Percentiles rank a stretch among this genome's conserved stretches.
These are phyloP conservation scores for Penicillium lagena DNA, from an alignment of 495 filamentous ascomycete species.

Conservation along the genomic window DNA sequence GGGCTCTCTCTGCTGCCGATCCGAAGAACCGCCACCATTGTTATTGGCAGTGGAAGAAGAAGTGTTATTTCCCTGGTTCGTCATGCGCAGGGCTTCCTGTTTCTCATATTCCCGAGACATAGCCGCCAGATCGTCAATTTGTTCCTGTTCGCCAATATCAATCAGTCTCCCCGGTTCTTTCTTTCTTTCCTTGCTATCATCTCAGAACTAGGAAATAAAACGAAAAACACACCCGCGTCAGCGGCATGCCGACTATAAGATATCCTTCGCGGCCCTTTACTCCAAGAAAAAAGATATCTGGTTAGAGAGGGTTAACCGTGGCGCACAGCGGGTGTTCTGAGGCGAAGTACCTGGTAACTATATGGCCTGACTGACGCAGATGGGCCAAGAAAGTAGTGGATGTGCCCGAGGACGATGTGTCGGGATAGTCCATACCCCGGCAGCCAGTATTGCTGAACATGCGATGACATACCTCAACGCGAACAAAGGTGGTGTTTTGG, in stretches of 20 bases:
- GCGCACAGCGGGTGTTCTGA: conserved; percentile 1
- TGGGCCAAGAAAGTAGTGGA: conserved; percentile 47
- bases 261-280: conserved; percentile 47
- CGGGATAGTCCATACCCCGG: conserved; percentile 48
- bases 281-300: conserved; percentile 8
- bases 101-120: conserved; percentile 48
- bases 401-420: conserved; percentile 46
- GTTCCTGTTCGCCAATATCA: conserved; percentile 26
- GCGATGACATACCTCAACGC: conserved; percentile 17
- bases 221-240: conserved; percentile 41
- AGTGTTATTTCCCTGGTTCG: conserved; percentile 13
- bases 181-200: neutral
- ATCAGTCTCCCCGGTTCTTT: neutral
- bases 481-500: too few species aligned
- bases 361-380: conserved; percentile 44
- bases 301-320: conserved; percentile 16
- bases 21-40: conserved; percentile 4
- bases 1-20: conserved; percentile 23
- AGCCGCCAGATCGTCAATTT: conserved; percentile 47
- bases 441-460: conserved; percentile 44
- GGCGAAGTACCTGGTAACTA: conserved; percentile 40
- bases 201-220: neutral
- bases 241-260: conserved; percentile 41
- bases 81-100: conserved; percentile 45
- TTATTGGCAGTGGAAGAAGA: conserved; percentile 4